phyloP scores from a whole-genome alignment of 2,329 filamentous ascomycete genomes.

The Podosphaera fusca region DNA sequence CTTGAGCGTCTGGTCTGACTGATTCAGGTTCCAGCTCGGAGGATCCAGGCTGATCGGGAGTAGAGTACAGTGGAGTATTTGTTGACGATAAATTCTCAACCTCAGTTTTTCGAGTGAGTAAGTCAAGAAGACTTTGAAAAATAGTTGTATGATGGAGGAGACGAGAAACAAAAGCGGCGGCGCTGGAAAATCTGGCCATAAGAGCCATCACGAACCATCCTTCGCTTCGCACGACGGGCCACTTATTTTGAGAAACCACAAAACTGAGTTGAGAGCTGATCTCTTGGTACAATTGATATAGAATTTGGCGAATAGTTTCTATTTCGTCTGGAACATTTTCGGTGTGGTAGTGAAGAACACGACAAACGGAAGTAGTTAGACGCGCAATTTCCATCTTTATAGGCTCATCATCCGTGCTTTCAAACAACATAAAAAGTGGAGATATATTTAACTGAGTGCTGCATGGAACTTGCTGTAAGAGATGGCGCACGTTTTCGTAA shows the following conservation, averaged over 20 bases:
- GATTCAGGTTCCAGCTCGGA: slow-evolving; percentile 6
- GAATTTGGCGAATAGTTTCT: slow-evolving; percentile 16
- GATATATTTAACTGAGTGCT: slow-evolving; percentile 18
- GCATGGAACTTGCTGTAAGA: slow-evolving; percentile 21
- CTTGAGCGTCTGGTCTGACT: slow-evolving; percentile 9
- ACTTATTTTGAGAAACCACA: slow-evolving; percentile 32
- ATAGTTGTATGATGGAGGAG: slow-evolving; percentile 22
- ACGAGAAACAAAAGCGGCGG: slow-evolving; percentile 23
- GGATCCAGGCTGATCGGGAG: neutral
- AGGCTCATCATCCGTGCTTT: slow-evolving; percentile 26
- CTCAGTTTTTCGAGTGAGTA: slow-evolving; percentile 24
- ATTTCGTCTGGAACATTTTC: slow-evolving; percentile 14
- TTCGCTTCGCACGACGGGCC: slow-evolving; percentile 34
- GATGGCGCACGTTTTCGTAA: slow-evolving; percentile 25
- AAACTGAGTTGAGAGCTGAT: slow-evolving; percentile 21
- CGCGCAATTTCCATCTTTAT: slow-evolving; percentile 37
- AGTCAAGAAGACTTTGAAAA: slow-evolving; percentile 22
- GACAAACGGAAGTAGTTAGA: slow-evolving; percentile 27
- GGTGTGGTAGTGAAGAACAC: slow-evolving; percentile 25
- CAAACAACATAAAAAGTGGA: slow-evolving; percentile 20
- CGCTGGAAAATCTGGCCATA: slow-evolving; percentile 28
- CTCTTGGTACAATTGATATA: slow-evolving; percentile 15
- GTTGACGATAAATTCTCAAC: slow-evolving; percentile 2
- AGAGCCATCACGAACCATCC: slow-evolving; percentile 39
- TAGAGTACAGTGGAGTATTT: neutral